phyloP scores from a whole-genome alignment of 441 rosid genomes.

The Omphalea diandra region DNA sequence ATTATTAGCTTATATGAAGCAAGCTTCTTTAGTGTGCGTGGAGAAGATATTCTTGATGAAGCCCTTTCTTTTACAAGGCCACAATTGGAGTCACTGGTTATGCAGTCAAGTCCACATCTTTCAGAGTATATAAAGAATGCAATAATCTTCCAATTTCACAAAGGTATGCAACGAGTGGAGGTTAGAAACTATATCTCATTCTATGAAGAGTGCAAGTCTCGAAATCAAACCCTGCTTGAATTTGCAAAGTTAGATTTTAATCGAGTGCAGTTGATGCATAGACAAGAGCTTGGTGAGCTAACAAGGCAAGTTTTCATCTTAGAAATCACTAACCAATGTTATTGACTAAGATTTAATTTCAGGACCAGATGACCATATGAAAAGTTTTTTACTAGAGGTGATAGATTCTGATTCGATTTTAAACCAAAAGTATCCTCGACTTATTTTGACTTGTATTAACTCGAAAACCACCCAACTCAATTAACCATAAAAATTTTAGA shows the following conservation, averaged over 20 bases:
- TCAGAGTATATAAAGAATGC: not conserved
- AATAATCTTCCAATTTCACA: not conserved
- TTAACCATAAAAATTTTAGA: too few species aligned
- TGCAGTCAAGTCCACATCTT: not conserved
- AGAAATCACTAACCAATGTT: too few species aligned
- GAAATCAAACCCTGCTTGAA: too few species aligned
- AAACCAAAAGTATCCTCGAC: too few species aligned
- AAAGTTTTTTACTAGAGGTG: too few species aligned
- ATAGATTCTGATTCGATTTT: too few species aligned
- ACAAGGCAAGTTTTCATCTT: constrained; percentile 4
- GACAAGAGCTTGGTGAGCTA: constrained; percentile 8
- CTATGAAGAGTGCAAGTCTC: constrained; percentile 10
- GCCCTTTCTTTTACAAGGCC: constrained; percentile 15
- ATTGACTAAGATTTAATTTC: not conserved
- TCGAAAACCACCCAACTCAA: too few species aligned
- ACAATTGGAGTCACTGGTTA: not conserved
- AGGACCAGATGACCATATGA: too few species aligned
- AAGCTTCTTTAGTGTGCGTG: constrained; percentile 2
- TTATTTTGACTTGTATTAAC: too few species aligned
- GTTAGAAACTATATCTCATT: constrained; percentile 8
- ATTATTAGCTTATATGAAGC: constrained; percentile 22
- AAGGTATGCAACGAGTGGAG: not conserved
- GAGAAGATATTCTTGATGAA: constrained; percentile 24
- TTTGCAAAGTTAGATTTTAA: constrained; percentile 21
- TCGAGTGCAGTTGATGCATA: not conserved